These are phyloP conservation scores for Pyrenophora graminea DNA, from an alignment of 2,329 filamentous ascomycete species.

Conservation along the genomic window DNA sequence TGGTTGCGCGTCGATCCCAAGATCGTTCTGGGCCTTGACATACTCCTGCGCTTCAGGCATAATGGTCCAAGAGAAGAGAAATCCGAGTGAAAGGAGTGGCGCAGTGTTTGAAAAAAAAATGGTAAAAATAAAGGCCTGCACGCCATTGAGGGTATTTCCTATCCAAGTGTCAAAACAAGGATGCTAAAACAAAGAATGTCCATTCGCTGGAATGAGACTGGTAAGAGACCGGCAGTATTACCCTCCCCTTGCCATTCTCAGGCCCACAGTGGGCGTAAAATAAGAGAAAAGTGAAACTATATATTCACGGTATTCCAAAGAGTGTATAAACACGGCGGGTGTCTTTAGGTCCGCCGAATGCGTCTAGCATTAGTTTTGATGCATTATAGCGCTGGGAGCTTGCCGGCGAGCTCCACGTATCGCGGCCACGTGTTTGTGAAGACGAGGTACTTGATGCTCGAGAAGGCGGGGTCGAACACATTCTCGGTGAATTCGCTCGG, in stretches of 20 bases:
- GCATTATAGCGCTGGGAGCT: constrained; percentile 10
- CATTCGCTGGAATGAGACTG: not conserved
- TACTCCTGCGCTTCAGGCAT: not conserved
- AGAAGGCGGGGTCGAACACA: constrained; percentile 42
- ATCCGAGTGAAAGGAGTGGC: not conserved
- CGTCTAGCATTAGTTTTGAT: not conserved
- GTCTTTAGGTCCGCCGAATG: too few species aligned
- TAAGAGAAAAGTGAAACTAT: not conserved
- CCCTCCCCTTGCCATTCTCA: not conserved
- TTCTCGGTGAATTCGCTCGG: constrained; percentile 43
- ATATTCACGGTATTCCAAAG: too few species aligned
- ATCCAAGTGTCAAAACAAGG: constrained; percentile 1
- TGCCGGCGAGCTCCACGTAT: constrained; percentile 39
- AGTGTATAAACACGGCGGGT: too few species aligned
- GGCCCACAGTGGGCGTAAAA: not conserved
- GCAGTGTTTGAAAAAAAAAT: not conserved
- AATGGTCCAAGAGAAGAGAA: not conserved
- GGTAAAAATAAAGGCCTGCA: not conserved
- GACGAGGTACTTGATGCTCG: constrained; percentile 46
- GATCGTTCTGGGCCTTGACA: not conserved
- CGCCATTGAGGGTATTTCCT: constrained; percentile 9
- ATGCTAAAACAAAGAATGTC: not conserved
- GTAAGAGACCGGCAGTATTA: not conserved
- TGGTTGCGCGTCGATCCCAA: not conserved
- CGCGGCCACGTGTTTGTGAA: constrained; percentile 47